Evolutionary conservation across 2,329 filamentous ascomycete species (phyloP).

Genomic region (Talaromyces sp.): DNA sequence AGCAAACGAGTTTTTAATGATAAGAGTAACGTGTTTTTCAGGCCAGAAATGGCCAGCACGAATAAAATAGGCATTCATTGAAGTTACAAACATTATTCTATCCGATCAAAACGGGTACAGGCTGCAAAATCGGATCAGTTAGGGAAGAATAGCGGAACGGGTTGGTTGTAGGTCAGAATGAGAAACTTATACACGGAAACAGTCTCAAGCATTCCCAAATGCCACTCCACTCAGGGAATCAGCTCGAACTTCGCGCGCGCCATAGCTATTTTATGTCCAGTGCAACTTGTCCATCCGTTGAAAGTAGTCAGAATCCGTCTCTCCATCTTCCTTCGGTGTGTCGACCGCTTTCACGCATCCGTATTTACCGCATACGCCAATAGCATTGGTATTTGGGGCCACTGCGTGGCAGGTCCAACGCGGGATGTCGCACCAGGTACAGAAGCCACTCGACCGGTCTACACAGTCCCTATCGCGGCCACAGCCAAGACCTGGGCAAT

Average conservation of each 20-base stretch:
- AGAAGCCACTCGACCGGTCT: too few species aligned
- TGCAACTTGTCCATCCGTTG: not conserved
- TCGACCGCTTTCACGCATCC: constrained; percentile 3
- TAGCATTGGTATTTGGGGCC: not conserved
- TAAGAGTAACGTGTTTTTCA: too few species aligned
- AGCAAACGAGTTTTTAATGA: too few species aligned
- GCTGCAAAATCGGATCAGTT: not conserved
- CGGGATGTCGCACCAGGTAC: too few species aligned
- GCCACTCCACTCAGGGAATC: not conserved
- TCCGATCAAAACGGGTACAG: not conserved
- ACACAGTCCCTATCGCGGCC: too few species aligned
- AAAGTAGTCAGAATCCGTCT: not conserved
- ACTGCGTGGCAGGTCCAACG: too few species aligned
- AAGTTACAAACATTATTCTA: not conserved
- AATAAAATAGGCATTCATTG: too few species aligned
- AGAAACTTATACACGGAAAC: not conserved
- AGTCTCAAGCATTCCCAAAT: not conserved
- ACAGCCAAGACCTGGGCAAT: too few species aligned
- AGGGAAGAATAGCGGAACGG: not conserved
- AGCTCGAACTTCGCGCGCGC: not conserved
- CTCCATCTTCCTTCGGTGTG: constrained; percentile 1
- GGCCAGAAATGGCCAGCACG: too few species aligned
- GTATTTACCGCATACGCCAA: not conserved
- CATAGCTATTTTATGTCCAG: not conserved
- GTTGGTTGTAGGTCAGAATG: not conserved